These are phyloP conservation scores for Leccinum variicolor DNA, from an alignment of 768 basidiomycete species.

Conservation along the genomic window DNA sequence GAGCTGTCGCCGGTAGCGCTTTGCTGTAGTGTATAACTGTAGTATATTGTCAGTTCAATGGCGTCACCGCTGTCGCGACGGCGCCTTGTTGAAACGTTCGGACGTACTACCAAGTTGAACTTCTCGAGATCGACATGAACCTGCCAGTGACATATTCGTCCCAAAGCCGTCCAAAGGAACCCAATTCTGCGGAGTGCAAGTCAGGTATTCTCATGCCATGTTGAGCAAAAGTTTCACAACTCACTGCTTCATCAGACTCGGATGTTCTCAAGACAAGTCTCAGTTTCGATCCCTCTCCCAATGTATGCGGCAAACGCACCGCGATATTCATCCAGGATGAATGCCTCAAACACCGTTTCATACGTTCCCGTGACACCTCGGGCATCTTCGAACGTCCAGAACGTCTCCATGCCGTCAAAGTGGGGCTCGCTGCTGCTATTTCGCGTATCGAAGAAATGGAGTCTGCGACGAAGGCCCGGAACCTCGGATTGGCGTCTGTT, in stretches of 20 bases:
- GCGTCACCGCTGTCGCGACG: no score
- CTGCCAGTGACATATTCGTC: background rate
- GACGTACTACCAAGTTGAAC: background rate
- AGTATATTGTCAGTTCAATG: background rate
- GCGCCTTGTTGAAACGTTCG: background rate
- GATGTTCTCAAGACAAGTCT: background rate
- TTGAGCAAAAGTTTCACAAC: background rate
- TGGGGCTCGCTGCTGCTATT: slow-evolving; percentile 79
- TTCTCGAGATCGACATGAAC: background rate
- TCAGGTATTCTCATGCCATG: background rate
- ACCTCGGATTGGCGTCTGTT: background rate
- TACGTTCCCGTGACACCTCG: slow-evolving; percentile 71
- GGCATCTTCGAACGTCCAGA: slow-evolving; percentile 89
- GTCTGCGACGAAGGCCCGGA: background rate
- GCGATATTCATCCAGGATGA: slow-evolving; percentile 60
- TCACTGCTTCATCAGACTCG: background rate
- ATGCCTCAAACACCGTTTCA: slow-evolving; percentile 72
- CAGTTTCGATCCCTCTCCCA: background rate
- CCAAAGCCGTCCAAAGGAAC: background rate
- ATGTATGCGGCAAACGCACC: slow-evolving; percentile 13
- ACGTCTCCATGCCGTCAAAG: slow-evolving; percentile 76
- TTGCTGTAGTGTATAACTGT: background rate
- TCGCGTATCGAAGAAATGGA: slow-evolving; percentile 57
- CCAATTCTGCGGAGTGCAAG: background rate
- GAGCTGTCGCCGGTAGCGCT: background rate